These are phyloP conservation scores for Sclerotiophoma versabilis DNA, from an alignment of 2,329 filamentous ascomycete species.

Conservation along the genomic window DNA sequence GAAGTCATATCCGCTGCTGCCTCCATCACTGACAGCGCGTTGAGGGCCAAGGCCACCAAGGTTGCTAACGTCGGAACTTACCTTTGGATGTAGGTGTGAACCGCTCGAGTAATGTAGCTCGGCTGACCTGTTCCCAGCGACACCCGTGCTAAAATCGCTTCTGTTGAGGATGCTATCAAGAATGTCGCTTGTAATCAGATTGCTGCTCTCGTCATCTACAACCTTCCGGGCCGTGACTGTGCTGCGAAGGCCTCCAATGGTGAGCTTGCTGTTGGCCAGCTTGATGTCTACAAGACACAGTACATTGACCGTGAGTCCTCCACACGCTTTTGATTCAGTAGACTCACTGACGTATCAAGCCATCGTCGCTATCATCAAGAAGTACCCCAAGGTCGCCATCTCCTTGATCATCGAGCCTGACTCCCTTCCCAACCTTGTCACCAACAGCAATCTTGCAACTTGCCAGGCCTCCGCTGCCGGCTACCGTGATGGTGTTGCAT, in stretches of 20 bases:
- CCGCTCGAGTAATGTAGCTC: neutral
- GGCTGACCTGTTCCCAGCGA: slow-evolving; percentile 49
- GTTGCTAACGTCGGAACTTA: slow-evolving; percentile 62
- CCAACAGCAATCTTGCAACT: slow-evolving; percentile 62
- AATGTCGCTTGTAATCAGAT: slow-evolving; percentile 58
- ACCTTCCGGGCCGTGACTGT: slow-evolving; percentile 70
- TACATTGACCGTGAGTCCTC: slow-evolving; percentile 59
- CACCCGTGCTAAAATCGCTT: slow-evolving; percentile 59
- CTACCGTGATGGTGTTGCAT: slow-evolving; percentile 65
- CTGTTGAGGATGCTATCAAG: slow-evolving; percentile 59
- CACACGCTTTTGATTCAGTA: neutral
- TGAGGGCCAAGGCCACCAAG: slow-evolving; percentile 58
- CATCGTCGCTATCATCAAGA: slow-evolving; percentile 62
- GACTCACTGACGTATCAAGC: slow-evolving; percentile 30
- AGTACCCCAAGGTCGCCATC: slow-evolving; percentile 57
- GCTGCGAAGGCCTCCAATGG: slow-evolving; percentile 70
- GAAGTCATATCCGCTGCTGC: slow-evolving; percentile 65
- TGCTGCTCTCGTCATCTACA: slow-evolving; percentile 67
- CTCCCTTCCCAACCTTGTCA: slow-evolving; percentile 69
- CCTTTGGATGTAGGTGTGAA: slow-evolving; percentile 59
- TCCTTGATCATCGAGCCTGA: slow-evolving; percentile 64
- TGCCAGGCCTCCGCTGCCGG: slow-evolving; percentile 64
- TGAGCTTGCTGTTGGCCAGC: slow-evolving; percentile 64
- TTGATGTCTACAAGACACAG: slow-evolving; percentile 58
- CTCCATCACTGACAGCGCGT: slow-evolving; percentile 59